Conservation (phyloP, 2,329 filamentous ascomycete species). For the Grosmannia serpens region DNA sequence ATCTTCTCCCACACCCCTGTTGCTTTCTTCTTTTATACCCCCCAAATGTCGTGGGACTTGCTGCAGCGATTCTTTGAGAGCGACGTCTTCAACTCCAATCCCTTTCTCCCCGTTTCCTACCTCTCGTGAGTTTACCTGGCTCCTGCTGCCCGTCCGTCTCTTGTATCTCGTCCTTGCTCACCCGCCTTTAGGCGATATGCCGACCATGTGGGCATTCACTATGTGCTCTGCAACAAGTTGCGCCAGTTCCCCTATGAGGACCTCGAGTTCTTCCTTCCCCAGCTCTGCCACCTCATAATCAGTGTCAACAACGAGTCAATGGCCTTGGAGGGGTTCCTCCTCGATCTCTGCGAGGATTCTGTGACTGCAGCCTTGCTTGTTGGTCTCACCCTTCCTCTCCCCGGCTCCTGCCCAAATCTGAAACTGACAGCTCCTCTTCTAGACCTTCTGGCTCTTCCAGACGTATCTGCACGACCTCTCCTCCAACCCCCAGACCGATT, state of each 20-base stretch:
- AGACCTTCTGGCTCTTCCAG: constrained; percentile 89
- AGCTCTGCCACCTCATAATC: constrained; percentile 78
- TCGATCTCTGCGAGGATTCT: constrained; percentile 78
- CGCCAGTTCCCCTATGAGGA: constrained; percentile 84
- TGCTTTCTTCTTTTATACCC: not conserved
- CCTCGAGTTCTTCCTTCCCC: constrained; percentile 84
- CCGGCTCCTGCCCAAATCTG: constrained; percentile 11
- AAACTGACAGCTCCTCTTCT: not conserved
- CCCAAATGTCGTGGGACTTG: constrained; percentile 67
- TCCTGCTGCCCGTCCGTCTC: not conserved
- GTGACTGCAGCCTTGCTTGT: constrained; percentile 76
- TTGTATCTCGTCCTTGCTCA: not conserved
- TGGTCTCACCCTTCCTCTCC: constrained; percentile 23
- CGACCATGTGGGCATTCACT: constrained; percentile 81
- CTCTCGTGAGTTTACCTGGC: constrained; percentile 51
- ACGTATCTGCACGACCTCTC: constrained; percentile 76
- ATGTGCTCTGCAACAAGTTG: constrained; percentile 79
- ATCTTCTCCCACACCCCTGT: not conserved
- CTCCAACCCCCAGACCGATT: constrained; percentile 59
- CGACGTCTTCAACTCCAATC: constrained; percentile 87
- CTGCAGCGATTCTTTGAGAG: constrained; percentile 85
- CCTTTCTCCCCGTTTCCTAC: constrained; percentile 79
- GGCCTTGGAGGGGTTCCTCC: constrained; percentile 77
- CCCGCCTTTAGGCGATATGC: constrained; percentile 57
- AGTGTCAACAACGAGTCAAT: constrained; percentile 86